phyloP scores from a whole-genome alignment of 192 early-diverging fungal genomes.

The Phycomyces nitens region DNA sequence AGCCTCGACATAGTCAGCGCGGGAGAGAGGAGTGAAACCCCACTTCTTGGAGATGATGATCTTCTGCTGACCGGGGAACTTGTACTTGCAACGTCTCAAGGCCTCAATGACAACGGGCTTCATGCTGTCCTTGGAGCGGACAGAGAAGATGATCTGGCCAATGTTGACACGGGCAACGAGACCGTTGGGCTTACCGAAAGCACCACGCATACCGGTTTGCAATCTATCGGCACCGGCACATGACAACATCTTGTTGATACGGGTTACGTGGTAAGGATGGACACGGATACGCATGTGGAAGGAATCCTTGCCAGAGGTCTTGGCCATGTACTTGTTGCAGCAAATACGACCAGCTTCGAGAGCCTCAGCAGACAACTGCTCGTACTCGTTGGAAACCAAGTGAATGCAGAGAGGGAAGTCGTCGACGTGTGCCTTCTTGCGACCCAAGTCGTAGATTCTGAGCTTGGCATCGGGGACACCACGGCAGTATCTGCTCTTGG shows the following conservation, averaged over 20 bases:
- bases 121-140: conserved; percentile 94
- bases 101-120: conserved; percentile 88
- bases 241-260: conserved; percentile 99
- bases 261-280: conserved; percentile 97
- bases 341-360: conserved; percentile 97
- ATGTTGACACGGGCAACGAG: conserved; percentile 96
- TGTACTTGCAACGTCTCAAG: conserved; percentile 95
- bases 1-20: conserved; percentile 81
- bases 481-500: conserved; percentile 97
- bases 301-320: conserved; percentile 95
- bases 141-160: conserved; percentile 94
- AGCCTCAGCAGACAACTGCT: conserved; percentile 98
- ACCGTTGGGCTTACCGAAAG: conserved; percentile 95
- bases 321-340: conserved; percentile 98
- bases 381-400: conserved; percentile 94
- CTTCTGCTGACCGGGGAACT: conserved; percentile 98
- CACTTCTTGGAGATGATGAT: conserved; percentile 99
- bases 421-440: conserved; percentile 96
- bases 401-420: conserved; percentile 97
- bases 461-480: conserved; percentile 99
- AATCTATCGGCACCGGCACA: conserved; percentile 99
- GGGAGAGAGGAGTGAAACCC: conserved; percentile 98
- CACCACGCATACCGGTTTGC: conserved; percentile 99
- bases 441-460: conserved; percentile 93
- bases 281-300: conserved; percentile 99